A percentile compares a stretch with the other conserved stretches of the same genome.
Conservation (phyloP, 1,284 basidiomycete species). For the Cutaneotrichosporon arboriforme region DNA sequence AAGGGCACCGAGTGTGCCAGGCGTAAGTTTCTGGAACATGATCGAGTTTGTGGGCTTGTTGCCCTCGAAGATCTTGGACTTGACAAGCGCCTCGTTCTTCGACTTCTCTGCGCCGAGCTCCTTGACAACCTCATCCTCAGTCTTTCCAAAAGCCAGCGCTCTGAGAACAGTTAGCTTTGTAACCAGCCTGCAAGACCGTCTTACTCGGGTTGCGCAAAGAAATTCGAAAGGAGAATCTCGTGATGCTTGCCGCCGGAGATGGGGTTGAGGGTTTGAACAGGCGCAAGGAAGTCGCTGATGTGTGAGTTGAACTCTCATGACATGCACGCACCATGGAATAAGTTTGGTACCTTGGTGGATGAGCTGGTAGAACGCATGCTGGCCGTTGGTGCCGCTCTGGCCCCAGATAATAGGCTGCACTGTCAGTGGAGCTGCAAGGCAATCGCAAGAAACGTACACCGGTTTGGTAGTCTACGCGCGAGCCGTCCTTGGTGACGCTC, state of each 20-base stretch:
- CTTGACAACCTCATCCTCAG: constrained; percentile 75
- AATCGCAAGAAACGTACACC: constrained; percentile 57
- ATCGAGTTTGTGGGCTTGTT: constrained; percentile 97
- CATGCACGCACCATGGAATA: constrained; percentile 62
- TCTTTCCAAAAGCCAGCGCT: constrained; percentile 95
- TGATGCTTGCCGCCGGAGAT: constrained; percentile 84
- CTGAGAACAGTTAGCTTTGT: constrained; percentile 19
- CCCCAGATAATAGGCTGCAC: constrained; percentile 96
- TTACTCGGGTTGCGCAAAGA: constrained; percentile 88
- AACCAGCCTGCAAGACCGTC: constrained; percentile 6
- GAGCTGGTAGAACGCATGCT: constrained; percentile 99
- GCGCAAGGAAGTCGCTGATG: constrained; percentile 83
- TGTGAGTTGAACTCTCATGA: neutral
- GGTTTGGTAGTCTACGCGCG: constrained; percentile 91
- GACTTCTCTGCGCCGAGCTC: constrained; percentile 69
- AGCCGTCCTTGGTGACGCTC: constrained; percentile 86
- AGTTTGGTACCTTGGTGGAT: constrained; percentile 92
- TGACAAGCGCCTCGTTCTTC: constrained; percentile 76
- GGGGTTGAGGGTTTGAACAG: constrained; percentile 88
- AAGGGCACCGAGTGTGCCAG: constrained; percentile 69
- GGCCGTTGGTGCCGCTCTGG: constrained; percentile 94
- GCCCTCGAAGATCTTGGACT: constrained; percentile 97
- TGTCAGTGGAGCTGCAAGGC: constrained; percentile 3
- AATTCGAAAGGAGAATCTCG: constrained; percentile 94
- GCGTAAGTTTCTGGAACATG: constrained; percentile 87